Conservation (phyloP, 2,329 filamentous ascomycete genomes). For the Septoria linicola region DNA sequence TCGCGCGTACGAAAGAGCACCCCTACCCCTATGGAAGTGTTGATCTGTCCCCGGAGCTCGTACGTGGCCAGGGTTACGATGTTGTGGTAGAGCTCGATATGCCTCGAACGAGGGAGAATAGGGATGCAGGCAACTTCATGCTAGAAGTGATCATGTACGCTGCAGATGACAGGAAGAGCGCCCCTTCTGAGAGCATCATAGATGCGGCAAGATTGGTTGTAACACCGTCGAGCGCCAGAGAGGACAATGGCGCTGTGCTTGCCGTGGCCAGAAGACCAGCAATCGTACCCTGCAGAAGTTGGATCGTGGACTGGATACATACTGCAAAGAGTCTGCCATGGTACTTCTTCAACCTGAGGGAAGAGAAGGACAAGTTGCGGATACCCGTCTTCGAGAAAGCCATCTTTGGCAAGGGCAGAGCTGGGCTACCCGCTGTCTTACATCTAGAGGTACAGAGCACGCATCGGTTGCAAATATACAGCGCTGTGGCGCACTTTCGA, state of each 20-base stretch:
- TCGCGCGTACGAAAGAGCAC: conserved; percentile 17
- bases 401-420: conserved; percentile 58
- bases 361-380: conserved; percentile 62
- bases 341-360: conserved; percentile 65
- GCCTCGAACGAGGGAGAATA: conserved; percentile 74
- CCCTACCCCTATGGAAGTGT: conserved; percentile 54
- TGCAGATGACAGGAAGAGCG: conserved; percentile 16
- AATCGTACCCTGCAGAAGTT: conserved; percentile 76
- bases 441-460: conserved; percentile 69
- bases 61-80: conserved; percentile 78
- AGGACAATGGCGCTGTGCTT: conserved; percentile 32
- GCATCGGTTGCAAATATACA: conserved; percentile 72
- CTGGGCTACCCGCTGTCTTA: conserved; percentile 54
- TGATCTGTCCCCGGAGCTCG: conserved; percentile 54
- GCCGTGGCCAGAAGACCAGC: conserved; percentile 67
- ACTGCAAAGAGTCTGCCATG: conserved; percentile 65
- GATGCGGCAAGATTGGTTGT: conserved; percentile 22
- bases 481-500: conserved; percentile 64
- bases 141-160: conserved; percentile 69
- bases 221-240: conserved; percentile 16
- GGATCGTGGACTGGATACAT: conserved; percentile 61
- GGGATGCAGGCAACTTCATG: conserved; percentile 90
- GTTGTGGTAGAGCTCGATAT: conserved; percentile 72
- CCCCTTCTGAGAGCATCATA: conserved; percentile 10
- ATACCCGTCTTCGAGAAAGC: conserved; percentile 73